Base-by-base conservation (phyloP, 2,329 filamentous ascomycete genomes). In the Teratosphaeria pseudoeucalypti region DNA sequence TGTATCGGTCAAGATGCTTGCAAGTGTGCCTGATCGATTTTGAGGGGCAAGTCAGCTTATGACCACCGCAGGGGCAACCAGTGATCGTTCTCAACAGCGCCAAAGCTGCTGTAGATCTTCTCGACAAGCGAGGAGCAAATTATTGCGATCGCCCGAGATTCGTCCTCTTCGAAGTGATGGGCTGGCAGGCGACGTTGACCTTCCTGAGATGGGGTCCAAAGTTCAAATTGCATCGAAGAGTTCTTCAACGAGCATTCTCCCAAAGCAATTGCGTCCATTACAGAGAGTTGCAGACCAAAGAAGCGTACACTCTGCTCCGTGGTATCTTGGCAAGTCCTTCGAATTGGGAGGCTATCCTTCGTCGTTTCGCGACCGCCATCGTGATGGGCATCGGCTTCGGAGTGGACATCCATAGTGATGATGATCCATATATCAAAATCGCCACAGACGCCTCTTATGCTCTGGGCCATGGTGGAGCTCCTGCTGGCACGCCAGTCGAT, bases 371-470 rank as follows among this genome's bases (percentile, higher is more conserved):
- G 0, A 75, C 74, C 0, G 72, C 72, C 0, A 62, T 77, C 9
- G 76, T 78, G 34, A 61, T 79, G n/a, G 76, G 76, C 43, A 73
- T 77, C 26, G 66, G 70, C 6, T 78, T 78, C 63, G 78, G 78
- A 4, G 81, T 81, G 60, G 78, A 70, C 0, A 69, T 75, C 23
- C 74, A 77, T 37, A 69, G 73, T 14, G 66, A 66, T 2, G 57
- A 61, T 16, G 79, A 81, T 58, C 75, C 75, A 6, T 68, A 81
- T 1, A 73, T 81, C 4, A 69, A 76, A 34, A 62, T 80, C 16
- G 74, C 73, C 0, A 72, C 72, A 2, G 63, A 73, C 43, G 72
- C 74, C 1, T 72, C 81, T 66, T 69, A 70, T 0, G 60, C 75
- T 9, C 79, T 81, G 58, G 68, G 73, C 1, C 65, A 73, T 34